Conservation (phyloP, 2,329 filamentous ascomycete species). For the Orbilia oligospora region DNA sequence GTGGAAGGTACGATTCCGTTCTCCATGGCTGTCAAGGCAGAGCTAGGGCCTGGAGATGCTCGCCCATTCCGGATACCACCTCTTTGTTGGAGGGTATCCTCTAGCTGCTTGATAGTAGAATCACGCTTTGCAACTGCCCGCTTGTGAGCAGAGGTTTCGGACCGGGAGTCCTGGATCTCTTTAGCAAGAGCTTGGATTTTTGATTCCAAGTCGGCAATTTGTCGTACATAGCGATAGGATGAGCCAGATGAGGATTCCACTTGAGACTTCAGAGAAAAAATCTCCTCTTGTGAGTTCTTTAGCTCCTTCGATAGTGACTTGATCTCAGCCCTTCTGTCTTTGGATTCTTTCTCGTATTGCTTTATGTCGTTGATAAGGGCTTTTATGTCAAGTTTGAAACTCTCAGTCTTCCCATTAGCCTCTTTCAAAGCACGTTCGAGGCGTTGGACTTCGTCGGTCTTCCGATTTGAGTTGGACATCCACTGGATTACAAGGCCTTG, state of each 20-base stretch:
- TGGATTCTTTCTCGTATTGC: conserved; percentile 54
- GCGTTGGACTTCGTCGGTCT: conserved; percentile 46
- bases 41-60: conserved; percentile 40
- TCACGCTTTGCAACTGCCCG: conserved; percentile 46
- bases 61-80: conserved; percentile 38
- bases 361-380: conserved; percentile 54
- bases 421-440: conserved; percentile 51
- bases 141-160: conserved; percentile 35
- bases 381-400: conserved; percentile 52
- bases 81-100: conserved; percentile 49
- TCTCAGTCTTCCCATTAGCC: conserved; percentile 39
- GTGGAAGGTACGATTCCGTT: conserved; percentile 32
- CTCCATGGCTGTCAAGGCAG: conserved; percentile 24
- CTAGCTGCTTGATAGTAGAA: conserved; percentile 44
- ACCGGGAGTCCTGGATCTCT: conserved; percentile 47
- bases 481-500: conserved; percentile 47
- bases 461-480: conserved; percentile 52
- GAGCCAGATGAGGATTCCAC: conserved; percentile 48
- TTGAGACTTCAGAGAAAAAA: conserved; percentile 31
- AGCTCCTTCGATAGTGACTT: conserved; percentile 43
- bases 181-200: conserved; percentile 49
- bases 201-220: conserved; percentile 46
- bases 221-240: conserved; percentile 40
- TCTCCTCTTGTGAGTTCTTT: conserved; percentile 43
- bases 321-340: conserved; percentile 49